Evolutionary conservation across 2,329 filamentous ascomycete genomes (phyloP).

Genomic region (Aspergillus aculeatus): DNA sequence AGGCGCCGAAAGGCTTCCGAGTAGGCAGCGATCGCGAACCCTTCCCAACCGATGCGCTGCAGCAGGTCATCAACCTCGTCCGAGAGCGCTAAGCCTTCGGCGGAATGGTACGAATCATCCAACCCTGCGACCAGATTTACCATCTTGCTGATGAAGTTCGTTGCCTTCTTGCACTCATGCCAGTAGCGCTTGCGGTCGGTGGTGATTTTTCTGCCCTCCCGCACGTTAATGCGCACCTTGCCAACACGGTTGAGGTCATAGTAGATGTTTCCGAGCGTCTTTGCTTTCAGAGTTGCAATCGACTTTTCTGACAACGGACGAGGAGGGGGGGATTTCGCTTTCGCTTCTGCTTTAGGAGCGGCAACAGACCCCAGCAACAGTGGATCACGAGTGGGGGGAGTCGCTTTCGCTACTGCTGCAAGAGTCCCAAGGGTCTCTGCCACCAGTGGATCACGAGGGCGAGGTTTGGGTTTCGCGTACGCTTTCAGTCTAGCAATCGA

Average conservation of each 20-base stretch:
- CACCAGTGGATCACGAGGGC: too few relatives aligned
- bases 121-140: neutral
- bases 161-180: neutral
- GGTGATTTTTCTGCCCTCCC: neutral
- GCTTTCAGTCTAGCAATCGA: too few relatives aligned
- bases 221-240: neutral
- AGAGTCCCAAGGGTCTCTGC: too few relatives aligned
- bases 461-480: too few relatives aligned
- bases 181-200: neutral
- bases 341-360: too few relatives aligned
- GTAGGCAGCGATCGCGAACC: conserved; percentile 28
- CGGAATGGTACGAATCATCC: neutral
- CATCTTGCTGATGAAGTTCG: neutral
- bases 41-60: conserved; percentile 22
- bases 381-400: too few relatives aligned
- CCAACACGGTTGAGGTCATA: neutral
- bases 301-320: neutral
- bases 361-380: too few relatives aligned
- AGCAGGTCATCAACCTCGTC: too few relatives aligned
- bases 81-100: too few relatives aligned
- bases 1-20: conserved; percentile 25
- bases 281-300: neutral
- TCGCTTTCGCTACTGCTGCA: too few relatives aligned
- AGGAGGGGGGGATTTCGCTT: neutral
- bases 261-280: neutral